phyloP scores from a whole-genome alignment of 106 monocot genomes.

The Phalaenopsis equestris region DNA sequence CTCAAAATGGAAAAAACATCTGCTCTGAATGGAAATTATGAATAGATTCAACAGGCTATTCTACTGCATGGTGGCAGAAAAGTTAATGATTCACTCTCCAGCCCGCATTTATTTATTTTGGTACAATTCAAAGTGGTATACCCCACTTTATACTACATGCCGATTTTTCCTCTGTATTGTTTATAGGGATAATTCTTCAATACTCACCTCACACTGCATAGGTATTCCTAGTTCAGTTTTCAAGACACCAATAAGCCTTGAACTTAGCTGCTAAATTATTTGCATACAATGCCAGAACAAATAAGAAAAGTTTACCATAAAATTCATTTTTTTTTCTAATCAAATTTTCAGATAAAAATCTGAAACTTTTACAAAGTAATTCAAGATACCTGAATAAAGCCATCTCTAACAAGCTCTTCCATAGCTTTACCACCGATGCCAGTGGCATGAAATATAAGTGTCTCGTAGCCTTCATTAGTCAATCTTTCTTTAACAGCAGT shows the following conservation, averaged over 20 bases:
- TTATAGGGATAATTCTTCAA: neutral
- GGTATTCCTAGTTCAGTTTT: neutral
- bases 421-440: slow-evolving; percentile 91
- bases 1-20: neutral
- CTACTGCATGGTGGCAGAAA: too few relatives aligned
- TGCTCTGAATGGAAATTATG: neutral
- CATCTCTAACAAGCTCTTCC: slow-evolving; percentile 86
- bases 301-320: neutral
- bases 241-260: neutral
- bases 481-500: slow-evolving; percentile 50
- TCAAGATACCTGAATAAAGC: slow-evolving; percentile 67
- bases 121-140: neutral
- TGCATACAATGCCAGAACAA: neutral
- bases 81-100: neutral
- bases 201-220: neutral
- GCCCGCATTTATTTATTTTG: neutral
- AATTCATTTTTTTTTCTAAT: neutral
- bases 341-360: neutral
- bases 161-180: neutral
- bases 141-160: neutral
- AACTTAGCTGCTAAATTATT: neutral
- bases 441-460: slow-evolving; percentile 91
- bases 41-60: neutral
- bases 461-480: slow-evolving; percentile 70
- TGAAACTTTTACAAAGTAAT: neutral